Conservation (phyloP, 352 stramenopile genomes). For the Peronospora destructor region DNA sequence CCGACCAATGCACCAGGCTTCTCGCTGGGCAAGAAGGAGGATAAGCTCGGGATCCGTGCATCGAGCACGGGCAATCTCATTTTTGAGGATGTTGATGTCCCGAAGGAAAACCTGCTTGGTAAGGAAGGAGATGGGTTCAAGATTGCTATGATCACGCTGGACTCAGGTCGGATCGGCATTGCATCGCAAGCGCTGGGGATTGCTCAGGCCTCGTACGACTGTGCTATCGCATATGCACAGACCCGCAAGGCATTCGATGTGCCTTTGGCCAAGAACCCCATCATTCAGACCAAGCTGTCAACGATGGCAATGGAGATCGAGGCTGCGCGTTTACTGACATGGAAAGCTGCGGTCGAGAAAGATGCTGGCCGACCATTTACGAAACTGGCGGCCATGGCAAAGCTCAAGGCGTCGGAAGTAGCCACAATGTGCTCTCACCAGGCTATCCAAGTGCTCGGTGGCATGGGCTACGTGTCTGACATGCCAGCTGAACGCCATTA, state of each 20-base stretch:
- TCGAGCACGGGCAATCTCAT: conserved; percentile 96
- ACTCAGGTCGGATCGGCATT: conserved; percentile 93
- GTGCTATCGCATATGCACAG: conserved; percentile 92
- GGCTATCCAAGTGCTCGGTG: conserved; percentile 93
- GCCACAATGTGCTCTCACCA: conserved; percentile 95
- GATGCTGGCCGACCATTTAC: conserved; percentile 87
- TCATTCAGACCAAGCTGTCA: conserved; percentile 90
- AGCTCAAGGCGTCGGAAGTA: conserved; percentile 92
- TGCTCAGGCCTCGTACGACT: conserved; percentile 93
- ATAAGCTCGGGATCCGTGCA: conserved; percentile 95
- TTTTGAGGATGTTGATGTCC: conserved; percentile 91
- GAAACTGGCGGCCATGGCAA: conserved; percentile 94
- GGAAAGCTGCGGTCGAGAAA: conserved; percentile 89
- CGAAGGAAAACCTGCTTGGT: conserved; percentile 83
- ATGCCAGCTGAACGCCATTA: conserved; percentile 97
- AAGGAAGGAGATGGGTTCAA: conserved; percentile 86
- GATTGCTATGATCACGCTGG: conserved; percentile 89
- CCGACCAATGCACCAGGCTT: conserved; percentile 88
- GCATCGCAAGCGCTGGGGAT: conserved; percentile 94
- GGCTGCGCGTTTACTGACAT: conserved; percentile 90
- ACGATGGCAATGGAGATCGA: conserved; percentile 91
- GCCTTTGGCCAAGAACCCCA: conserved; percentile 86
- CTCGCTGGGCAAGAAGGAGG: conserved; percentile 94
- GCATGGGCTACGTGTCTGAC: conserved; percentile 94
- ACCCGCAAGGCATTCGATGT: conserved; percentile 92